Base-by-base conservation (phyloP, 768 basidiomycete species). In the Dioszegia crocea region DNA sequence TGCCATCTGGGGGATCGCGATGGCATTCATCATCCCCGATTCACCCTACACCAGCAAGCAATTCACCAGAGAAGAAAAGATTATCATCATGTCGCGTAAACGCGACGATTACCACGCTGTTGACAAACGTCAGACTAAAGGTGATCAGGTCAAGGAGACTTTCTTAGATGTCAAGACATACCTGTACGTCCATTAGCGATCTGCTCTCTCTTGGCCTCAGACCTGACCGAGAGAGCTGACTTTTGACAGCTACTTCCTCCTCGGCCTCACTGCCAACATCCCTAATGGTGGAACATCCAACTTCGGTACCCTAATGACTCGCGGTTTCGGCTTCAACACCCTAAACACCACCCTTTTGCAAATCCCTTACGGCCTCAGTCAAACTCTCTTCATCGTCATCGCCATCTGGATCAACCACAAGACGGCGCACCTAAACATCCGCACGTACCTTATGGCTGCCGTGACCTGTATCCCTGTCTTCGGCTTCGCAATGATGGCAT, bases 101-200 rank as follows among this genome's bases (percentile, higher is more conserved):
- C 47, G 75, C 29, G 61, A 62, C 21, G 77, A 78, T 49, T 78
- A 79, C 56, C 77, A 74, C 10, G 77, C 76, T 49, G 63, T 78
- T 21, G 80, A 77, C 48, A 67, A 70, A 44, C 45, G 67, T n/a
- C 48, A 29, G 27, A 72, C 75, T 67, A 76, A 76, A 52, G 65
- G 62, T 69, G 47, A 65, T 19, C 77, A 78, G 49, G 60, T 77
- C 56, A 69, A 55, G 31, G 77, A 78, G 57, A 63, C 71, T 30
- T 11, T 12, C n/a, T 10, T 55, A 31, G 75, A 74, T 41, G 61
- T 66, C 19, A 73, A 71, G 56, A 71, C 67, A 14, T 71, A 66
- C 56, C 54, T 74, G 2, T 74, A 45, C 17, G 33, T 39, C 36
- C 24, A n/a, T n/a, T n/a, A 3, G 5, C 3, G 62, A 69, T 33